These are phyloP conservation scores for Backusella luteola DNA, from an alignment of 192 early-diverging fungal genomes.

Conservation along the genomic window DNA sequence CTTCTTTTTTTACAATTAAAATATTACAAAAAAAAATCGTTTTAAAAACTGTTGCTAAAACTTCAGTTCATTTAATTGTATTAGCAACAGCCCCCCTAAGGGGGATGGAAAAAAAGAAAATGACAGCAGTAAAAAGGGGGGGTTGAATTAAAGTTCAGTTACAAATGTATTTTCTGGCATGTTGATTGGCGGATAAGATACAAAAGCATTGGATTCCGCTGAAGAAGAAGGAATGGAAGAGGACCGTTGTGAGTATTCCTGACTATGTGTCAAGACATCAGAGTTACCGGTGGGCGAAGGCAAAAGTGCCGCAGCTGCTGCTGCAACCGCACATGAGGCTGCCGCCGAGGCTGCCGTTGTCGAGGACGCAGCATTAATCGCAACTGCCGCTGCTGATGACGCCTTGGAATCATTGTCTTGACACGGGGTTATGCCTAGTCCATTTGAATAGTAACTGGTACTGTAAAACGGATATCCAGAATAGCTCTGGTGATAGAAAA, in stretches of 20 bases:
- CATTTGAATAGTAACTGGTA: constrained; percentile 11
- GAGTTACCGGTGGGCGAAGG: background rate
- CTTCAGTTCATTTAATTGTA: background rate
- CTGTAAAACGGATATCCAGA: constrained; percentile 15
- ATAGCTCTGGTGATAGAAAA: constrained; percentile 9
- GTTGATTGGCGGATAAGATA: background rate
- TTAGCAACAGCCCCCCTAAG: background rate
- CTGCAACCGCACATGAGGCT: background rate
- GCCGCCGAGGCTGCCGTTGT: background rate
- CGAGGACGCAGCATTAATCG: background rate
- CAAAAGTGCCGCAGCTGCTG: constrained; percentile 2
- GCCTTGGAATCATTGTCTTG: constrained; percentile 6
- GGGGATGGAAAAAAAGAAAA: background rate
- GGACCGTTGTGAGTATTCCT: background rate
- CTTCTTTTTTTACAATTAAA: background rate
- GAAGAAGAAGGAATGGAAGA: background rate
- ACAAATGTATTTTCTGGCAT: constrained; percentile 12
- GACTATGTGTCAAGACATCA: constrained; percentile 4
- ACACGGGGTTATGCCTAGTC: constrained; percentile 2
- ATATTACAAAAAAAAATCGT: background rate
- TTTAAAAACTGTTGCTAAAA: background rate
- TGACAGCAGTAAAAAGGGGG: background rate
- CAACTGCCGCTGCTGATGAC: constrained; percentile 8
- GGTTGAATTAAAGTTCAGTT: background rate
- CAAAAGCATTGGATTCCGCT: background rate